Base-by-base conservation (phyloP, 441 rosid species). In the Adansonia grandidieri region DNA sequence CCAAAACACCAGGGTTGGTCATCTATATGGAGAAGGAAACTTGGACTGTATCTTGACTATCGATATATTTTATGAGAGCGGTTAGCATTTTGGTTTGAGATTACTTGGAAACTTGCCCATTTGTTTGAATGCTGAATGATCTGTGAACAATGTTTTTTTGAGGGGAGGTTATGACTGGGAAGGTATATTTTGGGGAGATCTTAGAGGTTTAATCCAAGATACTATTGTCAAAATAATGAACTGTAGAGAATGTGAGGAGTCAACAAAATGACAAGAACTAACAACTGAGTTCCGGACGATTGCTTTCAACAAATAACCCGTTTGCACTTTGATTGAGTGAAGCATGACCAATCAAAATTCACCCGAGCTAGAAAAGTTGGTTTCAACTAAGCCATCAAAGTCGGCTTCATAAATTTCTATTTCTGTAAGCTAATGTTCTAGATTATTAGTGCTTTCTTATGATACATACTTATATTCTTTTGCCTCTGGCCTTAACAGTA, bases 11-110 rank as follows among this genome's bases (percentile, higher is more conserved):
- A 9, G 62, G 37, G 19, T 11, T 44, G 7, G 22, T 56, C 17
- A 28, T 28, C 32, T 85, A 83, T 64, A 85, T 74, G 32, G 32
- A 28, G 32, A 28, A 28, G 32, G 32, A 28, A 28, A 28, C 32
- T 28, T 28, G 48, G 70, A 65, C 70, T 15, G 48, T 65, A 40
- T 37, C 47, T 65, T 65, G 20, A 15, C 48, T 37, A 1, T 40
- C 1, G 22, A 20, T 1, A 62, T 22, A 37, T 37, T 71, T 28
- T 28, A 28, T 53, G 9, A n/a, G 13, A 8, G 47, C 47, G 13
- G 20, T 53, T 22, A 13, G 17, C 45, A 20, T 67, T 13, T 67
- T 28, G 11, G 45, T 28, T 9, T 20, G 32, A 7, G 11, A 47
- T 28, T 7, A 47, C 17, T 53, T 56, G 68, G 79, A 63, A 47